Conservation (phyloP, 192 early-diverging fungal genomes). For the Gryganskiella cystojenkinii region DNA sequence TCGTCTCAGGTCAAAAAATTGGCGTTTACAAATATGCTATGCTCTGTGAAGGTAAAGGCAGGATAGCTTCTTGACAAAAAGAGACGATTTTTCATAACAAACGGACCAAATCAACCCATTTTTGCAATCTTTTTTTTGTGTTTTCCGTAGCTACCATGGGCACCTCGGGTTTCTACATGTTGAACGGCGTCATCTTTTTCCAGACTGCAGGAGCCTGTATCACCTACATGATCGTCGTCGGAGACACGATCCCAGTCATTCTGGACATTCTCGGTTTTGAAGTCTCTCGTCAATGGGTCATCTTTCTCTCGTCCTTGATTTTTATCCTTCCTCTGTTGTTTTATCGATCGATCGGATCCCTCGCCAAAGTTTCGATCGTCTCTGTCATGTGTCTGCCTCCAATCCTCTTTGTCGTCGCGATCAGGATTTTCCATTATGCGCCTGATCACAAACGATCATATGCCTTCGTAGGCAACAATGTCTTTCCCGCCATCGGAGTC, state of each 20-base stretch:
- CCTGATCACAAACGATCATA: conserved; percentile 62
- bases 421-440: conserved; percentile 65
- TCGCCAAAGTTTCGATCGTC: conserved; percentile 63
- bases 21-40: conserved; percentile 65
- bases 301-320: conserved; percentile 48
- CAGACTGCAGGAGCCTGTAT: conserved; percentile 70
- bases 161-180: conserved; percentile 57
- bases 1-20: conserved; percentile 60
- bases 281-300: conserved; percentile 43
- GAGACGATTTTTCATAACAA: not conserved
- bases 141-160: conserved; percentile 59
- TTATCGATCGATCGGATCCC: conserved; percentile 68
- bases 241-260: conserved; percentile 60
- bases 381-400: conserved; percentile 70
- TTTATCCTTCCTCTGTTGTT: conserved; percentile 71
- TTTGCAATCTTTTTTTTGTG: not conserved
- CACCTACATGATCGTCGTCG: conserved; percentile 70
- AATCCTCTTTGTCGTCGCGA: conserved; percentile 68
- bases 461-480: conserved; percentile 64
- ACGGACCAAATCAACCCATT: not conserved
- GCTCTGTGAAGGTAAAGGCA: conserved; percentile 49
- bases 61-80: too few species aligned
- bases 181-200: conserved; percentile 66
- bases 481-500: conserved; percentile 70
- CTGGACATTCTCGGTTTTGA: conserved; percentile 39